Evolutionary conservation across 2,329 filamentous ascomycete genomes (phyloP).

Genomic region (Aureobasidium sp.): DNA sequence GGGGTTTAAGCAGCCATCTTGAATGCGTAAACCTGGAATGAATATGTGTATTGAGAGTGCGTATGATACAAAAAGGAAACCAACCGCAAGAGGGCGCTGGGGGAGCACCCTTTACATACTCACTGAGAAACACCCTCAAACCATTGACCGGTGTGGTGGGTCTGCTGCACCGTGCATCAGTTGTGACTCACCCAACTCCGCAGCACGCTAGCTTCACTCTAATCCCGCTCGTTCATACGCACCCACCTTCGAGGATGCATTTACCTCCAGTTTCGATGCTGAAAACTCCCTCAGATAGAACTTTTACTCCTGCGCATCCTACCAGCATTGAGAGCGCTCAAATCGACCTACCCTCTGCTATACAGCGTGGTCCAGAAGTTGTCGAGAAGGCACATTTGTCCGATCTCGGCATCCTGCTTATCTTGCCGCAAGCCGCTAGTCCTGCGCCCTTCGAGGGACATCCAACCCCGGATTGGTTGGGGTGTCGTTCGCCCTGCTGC

Average conservation of each 20-base stretch:
- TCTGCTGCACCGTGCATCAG: neutral
- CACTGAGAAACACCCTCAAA: neutral
- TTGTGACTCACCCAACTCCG: slow-evolving; percentile 8
- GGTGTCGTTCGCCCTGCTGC: neutral
- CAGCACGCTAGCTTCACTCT: neutral
- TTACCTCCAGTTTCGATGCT: neutral
- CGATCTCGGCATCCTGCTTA: slow-evolving; percentile 9
- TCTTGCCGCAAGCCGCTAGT: slow-evolving; percentile 7
- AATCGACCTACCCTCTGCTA: slow-evolving; percentile 5
- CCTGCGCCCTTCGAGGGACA: slow-evolving; percentile 4
- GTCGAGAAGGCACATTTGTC: neutral
- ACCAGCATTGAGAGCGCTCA: neutral
- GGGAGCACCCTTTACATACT: neutral
- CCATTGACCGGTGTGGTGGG: neutral
- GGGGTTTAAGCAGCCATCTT: slow-evolving; percentile 19
- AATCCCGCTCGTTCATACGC: neutral
- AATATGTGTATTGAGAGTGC: neutral
- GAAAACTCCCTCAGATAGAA: neutral
- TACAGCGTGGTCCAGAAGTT: neutral
- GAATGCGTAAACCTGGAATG: slow-evolving; percentile 5
- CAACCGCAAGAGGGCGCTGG: neutral
- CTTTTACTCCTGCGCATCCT: neutral
- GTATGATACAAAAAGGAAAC: neutral
- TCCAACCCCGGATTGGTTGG: slow-evolving; percentile 9
- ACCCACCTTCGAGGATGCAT: neutral